Base-by-base conservation (phyloP, 768 basidiomycete genomes). In the Auriculariales sp. region DNA sequence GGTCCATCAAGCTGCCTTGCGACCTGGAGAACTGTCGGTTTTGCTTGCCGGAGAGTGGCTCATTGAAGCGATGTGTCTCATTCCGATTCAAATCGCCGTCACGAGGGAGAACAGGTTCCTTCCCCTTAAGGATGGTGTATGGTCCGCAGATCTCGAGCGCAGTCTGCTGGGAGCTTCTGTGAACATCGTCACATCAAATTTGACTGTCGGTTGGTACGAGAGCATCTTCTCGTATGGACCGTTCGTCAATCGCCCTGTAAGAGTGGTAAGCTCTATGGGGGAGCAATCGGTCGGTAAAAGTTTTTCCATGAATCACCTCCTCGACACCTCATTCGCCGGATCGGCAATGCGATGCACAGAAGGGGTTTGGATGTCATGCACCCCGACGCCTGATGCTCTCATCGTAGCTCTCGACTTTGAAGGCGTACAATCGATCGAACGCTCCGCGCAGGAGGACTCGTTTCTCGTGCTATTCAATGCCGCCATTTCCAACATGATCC, bases 281-380 rank as follows among this genome's bases (percentile, higher is more conserved):
- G 78, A 79, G 57, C 79, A 81, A 56, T 79, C 76, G 0, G 78
- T 81, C 1, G 79, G 78, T 0, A 79, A 79, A 55, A 75, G 71
- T 47, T 81, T 70, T 48, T 63, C 72, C 0, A 57, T 80, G 31
- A 79, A 80, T 47, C 79, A 81, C 53, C 64, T 81, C 4, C 70
- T 68, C 1, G 79, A 81, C 54, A 77, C 78, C 0, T 80, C 79
- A 0, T 81, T 81, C 54, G 77, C 77, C 6, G 79, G 70, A 67
- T 66, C 46, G 22, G 56, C 52, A 0, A 42, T 58, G 50, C 49
- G 50, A 7, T 54, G 50, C 27, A 58, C 56, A 5, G 56, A 56
- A 32, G 49, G 78, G 3, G 75, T 79, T 2, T 80, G 78, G 79
- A 73, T 80, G 71, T 79, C 78, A 0, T 74, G 76, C 6, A 78